phyloP scores from a whole-genome alignment of 2,329 filamentous ascomycete genomes.

The Ophioceras dolichostomum region DNA sequence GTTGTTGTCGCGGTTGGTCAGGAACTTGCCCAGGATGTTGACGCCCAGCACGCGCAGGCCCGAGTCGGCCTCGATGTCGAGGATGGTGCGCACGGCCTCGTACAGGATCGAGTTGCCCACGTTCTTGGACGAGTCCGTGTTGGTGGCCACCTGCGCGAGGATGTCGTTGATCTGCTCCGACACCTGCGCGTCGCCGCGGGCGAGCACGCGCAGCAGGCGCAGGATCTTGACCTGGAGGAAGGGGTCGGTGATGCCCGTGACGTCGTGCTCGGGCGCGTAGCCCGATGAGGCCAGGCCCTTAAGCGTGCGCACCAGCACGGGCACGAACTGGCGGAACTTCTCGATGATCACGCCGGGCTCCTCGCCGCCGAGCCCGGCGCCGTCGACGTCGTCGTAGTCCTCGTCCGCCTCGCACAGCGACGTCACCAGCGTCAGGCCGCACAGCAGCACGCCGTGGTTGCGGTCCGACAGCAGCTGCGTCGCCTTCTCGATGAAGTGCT shows the following conservation, averaged over 20 bases:
- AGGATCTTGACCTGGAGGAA: slow-evolving; percentile 97
- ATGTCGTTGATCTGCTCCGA: slow-evolving; percentile 99
- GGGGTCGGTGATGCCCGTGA: slow-evolving; percentile 94
- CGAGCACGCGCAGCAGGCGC: slow-evolving; percentile 72
- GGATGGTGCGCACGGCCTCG: slow-evolving; percentile 90
- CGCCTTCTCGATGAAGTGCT: slow-evolving; percentile 94
- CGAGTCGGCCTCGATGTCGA: slow-evolving; percentile 96
- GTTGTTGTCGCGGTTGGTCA: slow-evolving; percentile 98
- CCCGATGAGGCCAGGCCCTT: slow-evolving; percentile 90
- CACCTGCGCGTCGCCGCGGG: slow-evolving; percentile 71
- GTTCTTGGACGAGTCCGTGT: slow-evolving; percentile 96
- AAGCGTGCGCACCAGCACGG: slow-evolving; percentile 74
- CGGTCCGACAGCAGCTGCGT: slow-evolving; percentile 78
- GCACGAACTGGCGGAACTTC: slow-evolving; percentile 79
- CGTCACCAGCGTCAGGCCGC: slow-evolving; percentile 79
- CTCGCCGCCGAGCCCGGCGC: slow-evolving; percentile 76
- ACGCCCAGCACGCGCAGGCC: slow-evolving; percentile 88
- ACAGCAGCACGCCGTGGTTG: slow-evolving; percentile 91
- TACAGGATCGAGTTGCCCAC: slow-evolving; percentile 97
- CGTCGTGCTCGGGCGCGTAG: slow-evolving; percentile 95
- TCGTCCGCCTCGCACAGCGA: slow-evolving; percentile 94
- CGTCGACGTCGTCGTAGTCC: slow-evolving; percentile 83
- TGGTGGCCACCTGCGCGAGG: slow-evolving; percentile 90
- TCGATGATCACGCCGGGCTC: too few species aligned
- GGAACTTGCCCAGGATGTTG: slow-evolving; percentile 91